Base-by-base conservation (phyloP, 139 green algal species). In the Desmodesmus armatus region DNA sequence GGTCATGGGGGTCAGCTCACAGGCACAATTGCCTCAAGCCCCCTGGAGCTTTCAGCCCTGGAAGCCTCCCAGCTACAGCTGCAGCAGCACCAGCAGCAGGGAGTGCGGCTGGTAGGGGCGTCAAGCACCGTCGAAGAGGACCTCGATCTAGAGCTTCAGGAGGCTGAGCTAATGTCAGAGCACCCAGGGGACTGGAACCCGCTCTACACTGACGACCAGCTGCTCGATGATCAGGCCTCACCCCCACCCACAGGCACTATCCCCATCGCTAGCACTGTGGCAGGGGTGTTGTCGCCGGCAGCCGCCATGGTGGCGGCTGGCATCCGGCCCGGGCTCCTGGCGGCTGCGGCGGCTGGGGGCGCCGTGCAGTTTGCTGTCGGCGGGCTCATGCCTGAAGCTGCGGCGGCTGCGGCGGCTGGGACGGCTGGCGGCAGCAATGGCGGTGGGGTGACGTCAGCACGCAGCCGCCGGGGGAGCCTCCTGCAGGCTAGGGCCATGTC, bases 141-240 rank as follows among this genome's bases (percentile, higher is more conserved):
- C 21, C 62, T 71, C 49, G 53, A 72, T 39, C 29, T 63, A 41
- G 19, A 37, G 15, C 83, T 84, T 55, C 67, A 84, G 62, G 70
- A 69, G 31, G 47, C 35, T 21, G 49, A 53, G 49, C 74, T 44
- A 13, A 75, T 58, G 44, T 31, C 21, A 29, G 81, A 79, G 69
- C 53, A 63, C 33, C 72, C 47, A 40, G 49, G 55, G 25, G 90
- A 93, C 41, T 93, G 90, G 90, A 86, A 93, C 83, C 90, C 90
- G 7, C 78, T 84, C 7, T 91, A 86, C 75, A 86, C 51, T 43
- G 87, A 90, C 21, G 83, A 87, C 1, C 78, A 90, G 83, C 65
- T 90, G 44, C 71, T 90, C 37, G 74, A 82, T 60, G 81, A 90
- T 21, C 66, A 63, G 39, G 2, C 29, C 2, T 72, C 69, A 74